These are phyloP conservation scores for Chlorencoelia australis DNA, from an alignment of 2,329 filamentous ascomycete species.

Conservation along the genomic window DNA sequence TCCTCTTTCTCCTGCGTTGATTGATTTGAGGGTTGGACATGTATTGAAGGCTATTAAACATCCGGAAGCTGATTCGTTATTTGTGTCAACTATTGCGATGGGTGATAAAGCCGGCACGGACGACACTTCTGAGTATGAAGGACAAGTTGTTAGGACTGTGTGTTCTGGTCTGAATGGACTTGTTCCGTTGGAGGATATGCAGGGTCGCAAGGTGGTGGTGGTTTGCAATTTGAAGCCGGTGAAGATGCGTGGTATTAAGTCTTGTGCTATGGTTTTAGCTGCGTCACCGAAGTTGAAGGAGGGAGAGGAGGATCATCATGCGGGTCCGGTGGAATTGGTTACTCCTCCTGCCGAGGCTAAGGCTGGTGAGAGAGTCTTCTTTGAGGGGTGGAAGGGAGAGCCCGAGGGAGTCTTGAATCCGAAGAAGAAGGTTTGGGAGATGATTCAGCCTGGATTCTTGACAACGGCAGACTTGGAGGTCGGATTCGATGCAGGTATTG, in stretches of 20 bases:
- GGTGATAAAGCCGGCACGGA: constrained; percentile 78
- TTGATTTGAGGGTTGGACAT: constrained; percentile 93
- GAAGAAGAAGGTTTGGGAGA: constrained; percentile 99
- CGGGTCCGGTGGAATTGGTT: constrained; percentile 85
- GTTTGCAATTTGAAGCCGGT: constrained; percentile 98
- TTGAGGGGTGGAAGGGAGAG: constrained; percentile 89
- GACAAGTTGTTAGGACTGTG: constrained; percentile 85
- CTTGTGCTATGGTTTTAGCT: constrained; percentile 83
- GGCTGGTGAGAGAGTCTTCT: constrained; percentile 82
- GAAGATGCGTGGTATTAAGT: constrained; percentile 90
- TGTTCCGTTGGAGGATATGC: constrained; percentile 90
- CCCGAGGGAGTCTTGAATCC: constrained; percentile 91
- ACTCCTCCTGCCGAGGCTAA: constrained; percentile 66
- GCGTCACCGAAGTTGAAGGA: constrained; percentile 77
- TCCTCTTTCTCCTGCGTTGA: constrained; percentile 71
- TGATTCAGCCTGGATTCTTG: constrained; percentile 89
- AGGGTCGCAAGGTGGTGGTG: constrained; percentile 85
- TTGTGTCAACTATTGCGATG: constrained; percentile 89
- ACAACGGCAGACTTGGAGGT: constrained; percentile 76
- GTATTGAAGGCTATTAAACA: constrained; percentile 94
- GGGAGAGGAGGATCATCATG: constrained; percentile 77
- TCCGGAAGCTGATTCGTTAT: constrained; percentile 93
- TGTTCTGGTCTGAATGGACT: constrained; percentile 95
- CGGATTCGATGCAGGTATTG: constrained; percentile 69
- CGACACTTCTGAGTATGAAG: constrained; percentile 85